Percentiles rank a stretch among this genome's conserved stretches.
Evolutionary conservation across 164 flowering plant genomes (phyloP).

Genomic region (Nymphaea colorata): DNA sequence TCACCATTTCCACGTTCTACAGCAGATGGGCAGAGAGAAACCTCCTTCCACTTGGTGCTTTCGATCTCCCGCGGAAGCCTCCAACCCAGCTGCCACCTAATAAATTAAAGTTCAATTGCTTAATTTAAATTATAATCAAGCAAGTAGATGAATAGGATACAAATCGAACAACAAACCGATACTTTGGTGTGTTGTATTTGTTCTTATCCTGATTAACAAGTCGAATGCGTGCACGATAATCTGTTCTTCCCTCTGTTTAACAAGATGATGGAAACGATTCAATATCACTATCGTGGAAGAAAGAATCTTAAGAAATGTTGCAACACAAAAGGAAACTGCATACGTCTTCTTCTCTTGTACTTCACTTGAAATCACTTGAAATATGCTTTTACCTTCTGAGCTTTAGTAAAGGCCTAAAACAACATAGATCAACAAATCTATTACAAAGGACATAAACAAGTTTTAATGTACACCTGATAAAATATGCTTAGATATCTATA

Average conservation of each 20-base stretch:
- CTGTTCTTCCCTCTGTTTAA: slow-evolving; percentile 74
- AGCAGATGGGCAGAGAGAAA: too few species aligned
- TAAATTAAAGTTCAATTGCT: not conserved
- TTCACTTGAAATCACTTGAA: slow-evolving; percentile 44
- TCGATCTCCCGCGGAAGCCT: too few species aligned
- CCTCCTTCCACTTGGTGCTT: too few species aligned
- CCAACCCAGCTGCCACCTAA: too few species aligned
- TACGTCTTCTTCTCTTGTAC: slow-evolving; percentile 47
- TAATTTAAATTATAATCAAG: not conserved
- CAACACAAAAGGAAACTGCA: not conserved
- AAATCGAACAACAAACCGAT: slow-evolving; percentile 75
- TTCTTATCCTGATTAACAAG: slow-evolving; percentile 87
- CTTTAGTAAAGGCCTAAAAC: slow-evolving; percentile 31
- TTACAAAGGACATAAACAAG: not conserved
- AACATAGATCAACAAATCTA: too few species aligned
- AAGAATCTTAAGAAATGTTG: not conserved
- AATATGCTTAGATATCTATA: not conserved
- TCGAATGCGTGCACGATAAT: slow-evolving; percentile 76
- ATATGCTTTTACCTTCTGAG: slow-evolving; percentile 35
- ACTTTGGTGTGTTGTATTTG: slow-evolving; percentile 87
- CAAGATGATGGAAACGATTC: not conserved
- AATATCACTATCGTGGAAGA: not conserved
- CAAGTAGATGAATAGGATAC: slow-evolving; percentile 34
- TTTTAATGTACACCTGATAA: not conserved
- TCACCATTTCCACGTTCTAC: too few species aligned